These are phyloP conservation scores for Chionographis japonica DNA, from an alignment of 106 monocot species.

Conservation along the genomic window DNA sequence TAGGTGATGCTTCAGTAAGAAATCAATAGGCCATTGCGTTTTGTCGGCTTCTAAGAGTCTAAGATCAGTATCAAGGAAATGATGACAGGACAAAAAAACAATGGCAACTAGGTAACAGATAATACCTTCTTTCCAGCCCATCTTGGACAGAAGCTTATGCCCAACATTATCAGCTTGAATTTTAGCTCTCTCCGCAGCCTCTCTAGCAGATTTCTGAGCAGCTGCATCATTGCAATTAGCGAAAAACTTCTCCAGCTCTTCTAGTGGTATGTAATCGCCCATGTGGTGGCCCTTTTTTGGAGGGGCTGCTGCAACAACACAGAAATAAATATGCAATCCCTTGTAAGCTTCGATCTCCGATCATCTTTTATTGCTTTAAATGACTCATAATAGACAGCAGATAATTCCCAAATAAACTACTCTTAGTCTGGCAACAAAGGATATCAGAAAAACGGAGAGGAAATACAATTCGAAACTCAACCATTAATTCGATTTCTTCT, in stretches of 20 bases:
- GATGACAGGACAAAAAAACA: too few relatives aligned
- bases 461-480: too few relatives aligned
- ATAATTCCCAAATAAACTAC: too few relatives aligned
- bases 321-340: background rate
- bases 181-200: constrained; percentile 78
- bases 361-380: too few relatives aligned
- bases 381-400: too few relatives aligned
- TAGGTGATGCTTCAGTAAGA: too few relatives aligned
- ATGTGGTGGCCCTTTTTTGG: constrained; percentile 87
- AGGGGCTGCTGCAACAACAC: constrained; percentile 19
- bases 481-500: too few relatives aligned
- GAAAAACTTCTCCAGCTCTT: constrained; percentile 89
- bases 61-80: too few relatives aligned
- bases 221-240: constrained; percentile 72
- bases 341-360: too few relatives aligned
- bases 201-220: constrained; percentile 59
- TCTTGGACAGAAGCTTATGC: constrained; percentile 93
- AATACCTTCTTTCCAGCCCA: constrained; percentile 99
- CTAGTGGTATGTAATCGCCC: constrained; percentile 95
- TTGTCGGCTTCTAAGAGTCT: too few relatives aligned
- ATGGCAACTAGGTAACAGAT: background rate
- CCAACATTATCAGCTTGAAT: constrained; percentile 98
- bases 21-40: too few relatives aligned
- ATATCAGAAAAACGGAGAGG: too few relatives aligned
- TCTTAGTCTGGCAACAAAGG: background rate